A percentile compares a stretch with the other conserved stretches of the same genome.
These are phyloP conservation scores for Mortierella sp. DNA, from an alignment of 371 early-diverging fungal genomes.

Conservation along the genomic window DNA sequence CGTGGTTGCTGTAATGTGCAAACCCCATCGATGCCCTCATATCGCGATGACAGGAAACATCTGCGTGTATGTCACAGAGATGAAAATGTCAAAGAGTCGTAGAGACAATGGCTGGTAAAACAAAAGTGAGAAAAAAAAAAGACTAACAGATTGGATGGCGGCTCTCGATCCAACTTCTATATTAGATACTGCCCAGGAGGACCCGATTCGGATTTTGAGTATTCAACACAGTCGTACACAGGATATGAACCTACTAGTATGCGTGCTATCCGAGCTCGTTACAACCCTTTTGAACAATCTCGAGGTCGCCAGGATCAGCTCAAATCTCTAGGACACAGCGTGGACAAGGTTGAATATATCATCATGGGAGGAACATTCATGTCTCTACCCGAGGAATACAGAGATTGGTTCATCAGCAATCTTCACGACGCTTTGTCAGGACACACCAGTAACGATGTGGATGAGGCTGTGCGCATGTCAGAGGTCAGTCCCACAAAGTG, in stretches of 20 bases:
- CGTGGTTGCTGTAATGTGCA: conserved; percentile 99
- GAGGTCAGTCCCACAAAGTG: conserved; percentile 98
- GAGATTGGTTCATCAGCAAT: conserved; percentile 97
- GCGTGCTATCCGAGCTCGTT: conserved; percentile 99
- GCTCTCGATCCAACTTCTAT: neutral
- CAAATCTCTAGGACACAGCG: conserved; percentile 94
- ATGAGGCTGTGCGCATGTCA: conserved; percentile 97
- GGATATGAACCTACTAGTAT: conserved; percentile 99
- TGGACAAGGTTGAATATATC: conserved; percentile 98
- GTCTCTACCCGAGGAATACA: conserved; percentile 96
- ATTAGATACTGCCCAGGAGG: conserved; percentile 99
- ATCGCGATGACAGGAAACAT: conserved; percentile 99
- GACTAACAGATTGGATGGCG: neutral
- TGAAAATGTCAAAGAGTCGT: neutral
- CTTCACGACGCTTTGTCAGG: conserved; percentile 99
- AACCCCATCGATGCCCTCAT: conserved; percentile 99
- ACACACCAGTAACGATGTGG: conserved; percentile 89
- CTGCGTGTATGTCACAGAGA: conserved; percentile 83
- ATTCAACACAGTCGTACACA: conserved; percentile 99
- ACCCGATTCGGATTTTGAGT: conserved; percentile 99
- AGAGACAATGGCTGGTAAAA: too few species aligned
- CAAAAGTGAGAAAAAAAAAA: too few species aligned
- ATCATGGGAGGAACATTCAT: conserved; percentile 99
- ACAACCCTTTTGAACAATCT: conserved; percentile 99
- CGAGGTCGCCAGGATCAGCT: conserved; percentile 98